Conservation (phyloP, 2,329 filamentous ascomycete species). For the Apiospora sp. region DNA sequence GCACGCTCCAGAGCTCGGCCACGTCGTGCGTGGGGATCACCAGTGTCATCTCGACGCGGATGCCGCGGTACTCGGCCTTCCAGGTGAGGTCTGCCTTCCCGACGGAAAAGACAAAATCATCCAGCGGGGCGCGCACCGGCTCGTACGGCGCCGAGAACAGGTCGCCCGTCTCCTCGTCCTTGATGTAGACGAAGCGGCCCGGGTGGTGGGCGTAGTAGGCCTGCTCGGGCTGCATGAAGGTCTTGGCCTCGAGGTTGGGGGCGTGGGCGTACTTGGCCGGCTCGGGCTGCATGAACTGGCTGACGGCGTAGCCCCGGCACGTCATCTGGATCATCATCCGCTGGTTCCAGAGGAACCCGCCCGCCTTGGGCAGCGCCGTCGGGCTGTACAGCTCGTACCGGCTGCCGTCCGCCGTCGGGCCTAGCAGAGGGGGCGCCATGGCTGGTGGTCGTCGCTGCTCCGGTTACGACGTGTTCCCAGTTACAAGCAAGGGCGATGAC, state of each 20-base stretch:
- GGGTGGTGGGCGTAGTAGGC: slow-evolving; percentile 67
- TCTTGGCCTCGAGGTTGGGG: slow-evolving; percentile 64
- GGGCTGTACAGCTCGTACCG: slow-evolving; percentile 64
- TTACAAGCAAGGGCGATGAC: too few species aligned
- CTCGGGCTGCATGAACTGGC: slow-evolving; percentile 68
- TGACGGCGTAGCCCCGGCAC: slow-evolving; percentile 64
- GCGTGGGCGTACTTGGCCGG: slow-evolving; percentile 67
- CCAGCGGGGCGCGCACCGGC: slow-evolving; percentile 56
- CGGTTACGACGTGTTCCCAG: too few species aligned
- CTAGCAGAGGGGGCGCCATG: slow-evolving; percentile 22
- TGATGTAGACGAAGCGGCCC: slow-evolving; percentile 66
- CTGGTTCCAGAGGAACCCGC: slow-evolving; percentile 66
- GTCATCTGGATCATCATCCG: slow-evolving; percentile 68
- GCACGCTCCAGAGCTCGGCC: slow-evolving; percentile 63
- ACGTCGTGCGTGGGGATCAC: slow-evolving; percentile 61
- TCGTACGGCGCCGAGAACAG: slow-evolving; percentile 65
- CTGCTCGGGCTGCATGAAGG: slow-evolving; percentile 68
- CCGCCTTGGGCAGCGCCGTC: slow-evolving; percentile 63
- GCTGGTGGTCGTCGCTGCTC: background rate
- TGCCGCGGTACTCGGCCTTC: slow-evolving; percentile 58
- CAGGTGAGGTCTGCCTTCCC: slow-evolving; percentile 64
- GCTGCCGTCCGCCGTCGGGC: slow-evolving; percentile 54
- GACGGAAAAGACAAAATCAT: slow-evolving; percentile 60
- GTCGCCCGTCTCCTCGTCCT: slow-evolving; percentile 59
- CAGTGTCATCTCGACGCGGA: slow-evolving; percentile 61